Evolutionary conservation across 192 early-diverging fungal species (phyloP).

Genomic region (Lobosporangium transversale): DNA sequence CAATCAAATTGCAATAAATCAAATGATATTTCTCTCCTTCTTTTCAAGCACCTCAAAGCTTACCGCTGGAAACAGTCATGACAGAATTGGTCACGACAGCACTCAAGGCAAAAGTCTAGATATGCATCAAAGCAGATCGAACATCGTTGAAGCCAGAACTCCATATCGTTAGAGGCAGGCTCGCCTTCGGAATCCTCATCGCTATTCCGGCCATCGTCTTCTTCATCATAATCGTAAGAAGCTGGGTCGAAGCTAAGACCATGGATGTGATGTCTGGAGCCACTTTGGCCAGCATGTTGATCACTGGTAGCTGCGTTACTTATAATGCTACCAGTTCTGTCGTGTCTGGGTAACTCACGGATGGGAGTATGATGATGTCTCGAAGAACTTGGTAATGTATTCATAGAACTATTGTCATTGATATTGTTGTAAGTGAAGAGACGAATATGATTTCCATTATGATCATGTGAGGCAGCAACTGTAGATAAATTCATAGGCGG

Average conservation of each 20-base stretch:
- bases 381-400: no score
- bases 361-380: no score
- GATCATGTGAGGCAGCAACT: no score
- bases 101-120: conserved; percentile 65
- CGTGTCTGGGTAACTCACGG: no score
- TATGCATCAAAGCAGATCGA: conserved; percentile 69
- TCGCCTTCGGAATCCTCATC: conserved; percentile 48
- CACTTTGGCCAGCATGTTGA: no score
- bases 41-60: neutral
- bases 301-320: no score
- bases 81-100: conserved; percentile 67
- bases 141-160: conserved; percentile 64
- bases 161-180: conserved; percentile 52
- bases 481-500: no score
- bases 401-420: no score
- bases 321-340: no score
- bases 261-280: conserved; percentile 10
- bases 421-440: no score
- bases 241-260: conserved; percentile 5
- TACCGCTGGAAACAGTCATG: conserved; percentile 64
- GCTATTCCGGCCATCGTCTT: conserved; percentile 32
- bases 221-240: conserved; percentile 11
- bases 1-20: conserved; percentile 25
- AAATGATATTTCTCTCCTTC: conserved; percentile 13
- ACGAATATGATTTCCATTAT: no score